Percentiles rank a stretch among this genome's conserved stretches.
Conservation (phyloP, 176 grass and related monocot genomes). For the Musa troglodytarum region DNA sequence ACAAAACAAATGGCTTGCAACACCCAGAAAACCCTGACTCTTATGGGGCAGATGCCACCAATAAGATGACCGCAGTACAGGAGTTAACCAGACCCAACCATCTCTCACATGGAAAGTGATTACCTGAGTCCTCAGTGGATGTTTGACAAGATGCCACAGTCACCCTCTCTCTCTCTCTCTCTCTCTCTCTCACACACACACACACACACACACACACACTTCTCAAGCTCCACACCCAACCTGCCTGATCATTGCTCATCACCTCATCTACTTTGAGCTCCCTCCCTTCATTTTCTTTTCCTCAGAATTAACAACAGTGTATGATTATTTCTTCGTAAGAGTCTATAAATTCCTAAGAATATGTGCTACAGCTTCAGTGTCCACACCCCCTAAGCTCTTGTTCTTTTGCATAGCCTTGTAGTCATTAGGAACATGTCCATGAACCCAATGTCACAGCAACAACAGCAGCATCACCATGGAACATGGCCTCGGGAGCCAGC, state of each 20-base stretch:
- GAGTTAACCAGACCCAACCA: slow-evolving; percentile 11
- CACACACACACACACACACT: neutral
- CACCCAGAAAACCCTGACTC: slow-evolving; percentile 16
- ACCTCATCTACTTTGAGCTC: too few relatives aligned
- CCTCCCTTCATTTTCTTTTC: too few relatives aligned
- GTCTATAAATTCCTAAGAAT: neutral
- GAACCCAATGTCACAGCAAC: slow-evolving; percentile 27
- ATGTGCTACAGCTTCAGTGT: neutral
- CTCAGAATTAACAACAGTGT: too few relatives aligned
- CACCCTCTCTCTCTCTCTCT: neutral
- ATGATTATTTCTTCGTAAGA: too few relatives aligned
- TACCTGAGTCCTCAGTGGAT: neutral
- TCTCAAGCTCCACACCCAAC: neutral
- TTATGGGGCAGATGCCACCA: neutral
- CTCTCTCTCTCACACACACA: neutral
- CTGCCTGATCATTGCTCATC: too few relatives aligned
- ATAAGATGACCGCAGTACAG: slow-evolving; percentile 5
- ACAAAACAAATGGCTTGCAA: slow-evolving; percentile 6
- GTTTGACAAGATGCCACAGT: neutral
- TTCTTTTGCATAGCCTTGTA: neutral
- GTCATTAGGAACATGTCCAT: slow-evolving; percentile 34
- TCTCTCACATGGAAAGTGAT: slow-evolving; percentile 25
- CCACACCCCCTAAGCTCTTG: neutral
- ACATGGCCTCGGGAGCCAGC: slow-evolving; percentile 57
- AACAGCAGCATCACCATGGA: slow-evolving; percentile 25